Evolutionary conservation across 257 asterid genomes (phyloP).

Genomic region (Orobanche coerulescens): DNA sequence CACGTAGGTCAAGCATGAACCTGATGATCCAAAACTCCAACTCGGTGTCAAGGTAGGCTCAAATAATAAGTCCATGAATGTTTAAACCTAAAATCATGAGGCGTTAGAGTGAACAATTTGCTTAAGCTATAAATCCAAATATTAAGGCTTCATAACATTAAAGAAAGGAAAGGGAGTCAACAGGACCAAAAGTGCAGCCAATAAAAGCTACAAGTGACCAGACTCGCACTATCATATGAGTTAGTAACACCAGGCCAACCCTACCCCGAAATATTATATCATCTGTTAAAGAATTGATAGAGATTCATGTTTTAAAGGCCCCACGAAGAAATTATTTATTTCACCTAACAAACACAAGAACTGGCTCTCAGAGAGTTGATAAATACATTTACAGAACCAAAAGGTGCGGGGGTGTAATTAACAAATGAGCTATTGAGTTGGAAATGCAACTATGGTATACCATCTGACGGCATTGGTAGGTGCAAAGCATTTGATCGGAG

Average conservation of each 20-base stretch:
- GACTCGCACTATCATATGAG: background rate
- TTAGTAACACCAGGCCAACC: slow-evolving; percentile 9
- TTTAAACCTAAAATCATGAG: background rate
- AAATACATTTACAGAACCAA: background rate
- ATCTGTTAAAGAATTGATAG: background rate
- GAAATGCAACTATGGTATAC: slow-evolving; percentile 27
- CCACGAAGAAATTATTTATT: background rate
- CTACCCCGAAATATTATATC: background rate
- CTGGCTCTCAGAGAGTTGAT: background rate
- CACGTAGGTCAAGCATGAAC: background rate
- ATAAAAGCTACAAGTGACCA: background rate
- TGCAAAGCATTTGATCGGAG: slow-evolving; percentile 88
- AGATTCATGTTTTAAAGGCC: background rate
- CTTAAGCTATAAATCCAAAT: too few species aligned
- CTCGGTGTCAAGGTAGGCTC: background rate
- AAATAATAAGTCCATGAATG: background rate
- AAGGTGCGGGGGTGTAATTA: background rate
- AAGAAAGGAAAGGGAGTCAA: background rate
- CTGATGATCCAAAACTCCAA: background rate
- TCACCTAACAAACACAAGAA: background rate
- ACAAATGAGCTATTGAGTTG: background rate
- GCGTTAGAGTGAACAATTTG: background rate
- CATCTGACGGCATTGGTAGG: slow-evolving; percentile 99
- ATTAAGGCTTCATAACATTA: background rate
- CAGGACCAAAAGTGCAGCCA: background rate